Percentiles rank a stretch among this genome's conserved stretches.
phyloP scores from a whole-genome alignment of 306 rosid genomes.

The Castanea mollissima region DNA sequence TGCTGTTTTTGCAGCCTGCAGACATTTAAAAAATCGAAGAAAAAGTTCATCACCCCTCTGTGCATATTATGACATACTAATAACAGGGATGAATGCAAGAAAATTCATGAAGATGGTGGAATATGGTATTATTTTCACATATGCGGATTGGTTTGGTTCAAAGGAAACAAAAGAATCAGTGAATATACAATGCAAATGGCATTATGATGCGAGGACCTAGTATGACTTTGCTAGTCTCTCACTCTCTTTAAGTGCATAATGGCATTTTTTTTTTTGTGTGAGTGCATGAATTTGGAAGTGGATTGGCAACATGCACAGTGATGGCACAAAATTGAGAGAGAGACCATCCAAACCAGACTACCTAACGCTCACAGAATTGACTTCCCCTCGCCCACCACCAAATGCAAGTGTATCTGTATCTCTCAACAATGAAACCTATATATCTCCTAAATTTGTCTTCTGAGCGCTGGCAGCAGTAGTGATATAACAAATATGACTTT shows the following conservation, averaged over 20 bases:
- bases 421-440: neutral
- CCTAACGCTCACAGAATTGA: too few relatives aligned
- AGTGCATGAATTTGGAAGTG: neutral
- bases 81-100: neutral
- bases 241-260: too few relatives aligned
- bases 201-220: neutral
- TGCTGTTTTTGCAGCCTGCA: conserved; percentile 66
- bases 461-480: neutral
- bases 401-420: neutral
- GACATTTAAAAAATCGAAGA: neutral
- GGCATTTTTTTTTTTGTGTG: neutral
- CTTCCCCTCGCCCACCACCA: too few relatives aligned
- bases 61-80: neutral
- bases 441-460: neutral
- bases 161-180: neutral
- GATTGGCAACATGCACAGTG: too few relatives aligned
- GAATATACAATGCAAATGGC: neutral
- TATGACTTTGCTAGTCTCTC: neutral
- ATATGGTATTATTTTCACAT: neutral
- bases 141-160: neutral
- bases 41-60: neutral
- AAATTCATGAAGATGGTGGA: neutral
- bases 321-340: too few relatives aligned
- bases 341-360: too few relatives aligned
- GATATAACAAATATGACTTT: neutral